A percentile compares a stretch with the other conserved stretches of the same genome.
Evolutionary conservation across 345 rosid genomes (phyloP).

Genomic region (Cardiospermum halicacabum): DNA sequence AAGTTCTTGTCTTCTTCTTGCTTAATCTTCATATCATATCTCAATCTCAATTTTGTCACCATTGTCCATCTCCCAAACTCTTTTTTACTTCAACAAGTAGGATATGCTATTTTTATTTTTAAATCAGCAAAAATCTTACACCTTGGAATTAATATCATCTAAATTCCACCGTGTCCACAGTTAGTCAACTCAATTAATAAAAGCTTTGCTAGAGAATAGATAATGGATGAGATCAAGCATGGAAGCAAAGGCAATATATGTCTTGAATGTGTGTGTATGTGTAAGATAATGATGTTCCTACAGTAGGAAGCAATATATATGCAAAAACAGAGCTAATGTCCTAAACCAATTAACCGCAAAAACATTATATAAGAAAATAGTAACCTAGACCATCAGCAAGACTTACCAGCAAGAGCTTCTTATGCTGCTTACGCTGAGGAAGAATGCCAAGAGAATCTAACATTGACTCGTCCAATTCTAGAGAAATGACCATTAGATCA

Average conservation of each 20-base stretch:
- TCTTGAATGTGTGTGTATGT: no score
- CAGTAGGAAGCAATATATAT: neutral
- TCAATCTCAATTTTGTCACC: no score
- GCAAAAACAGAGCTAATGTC: neutral
- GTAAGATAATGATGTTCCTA: neutral
- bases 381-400: constrained; percentile 13
- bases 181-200: no score
- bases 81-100: neutral
- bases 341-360: neutral
- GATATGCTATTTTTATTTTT: neutral
- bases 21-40: no score
- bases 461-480: constrained; percentile 95
- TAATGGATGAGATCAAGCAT: no score
- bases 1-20: no score
- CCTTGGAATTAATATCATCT: neutral
- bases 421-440: constrained; percentile 94
- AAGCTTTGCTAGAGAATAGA: no score
- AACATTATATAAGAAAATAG: constrained; percentile 1
- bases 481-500: constrained; percentile 21
- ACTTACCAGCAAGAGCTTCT: constrained; percentile 86
- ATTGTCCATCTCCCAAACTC: neutral
- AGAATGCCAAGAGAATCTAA: constrained; percentile 97
- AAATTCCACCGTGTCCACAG: neutral
- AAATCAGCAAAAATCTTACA: neutral
- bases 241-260: no score